Evolutionary conservation across 495 filamentous ascomycete genomes (phyloP), one percentile per base, ranked within the genome.

Genomic region (Penicillium tannophilum): DNA sequence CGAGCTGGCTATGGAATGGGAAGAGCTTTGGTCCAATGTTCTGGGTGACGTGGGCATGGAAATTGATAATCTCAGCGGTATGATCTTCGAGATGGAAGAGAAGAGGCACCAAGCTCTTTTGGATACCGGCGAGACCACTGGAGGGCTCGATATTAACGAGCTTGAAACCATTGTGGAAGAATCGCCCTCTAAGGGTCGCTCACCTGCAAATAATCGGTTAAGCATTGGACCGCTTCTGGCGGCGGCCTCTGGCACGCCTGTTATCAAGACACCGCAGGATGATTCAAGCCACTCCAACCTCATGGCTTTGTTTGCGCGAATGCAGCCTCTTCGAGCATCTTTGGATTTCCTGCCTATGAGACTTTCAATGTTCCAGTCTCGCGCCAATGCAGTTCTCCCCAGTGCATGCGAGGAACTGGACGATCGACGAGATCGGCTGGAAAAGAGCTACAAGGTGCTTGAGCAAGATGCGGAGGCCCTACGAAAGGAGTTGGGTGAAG

Each of bases 21-120:
- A 96, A 70, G 94, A 98, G 75, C 79, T 98, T 20, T 97, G 93
- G 93, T 90, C 89, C 62, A 90, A 82, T 67, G 92, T 98, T 19
- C 77, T 98, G 17, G 93, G 93, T 36, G 93, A 98, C 73, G 97
- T 98, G 45, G 89, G 90, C 39, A 83, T 88, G 54, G 94, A 98
- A 72, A 84, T 97, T 71, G 91, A 96, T 58, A 88, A 88, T 9
- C 83, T 97, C 12, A 84, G 85, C 68, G 81, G 86, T 33, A 76
- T 95, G 42, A 88, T 98, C 35, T 97, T 97, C 63, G 92, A 98
- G 69, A 95, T 98, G 90, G 93, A 98, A 72, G 93, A 97, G 73
- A 86, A 89, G 55, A 79, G 94, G 43, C 92, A 98, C 64, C 87
- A 84, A 72, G 85, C 82, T 48, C 76, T 89, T 61, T 76, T 86